Percentiles rank a stretch among this genome's conserved stretches.
Evolutionary conservation across 768 basidiomycete species (phyloP).

Genomic region (Mycena leptocephala): DNA sequence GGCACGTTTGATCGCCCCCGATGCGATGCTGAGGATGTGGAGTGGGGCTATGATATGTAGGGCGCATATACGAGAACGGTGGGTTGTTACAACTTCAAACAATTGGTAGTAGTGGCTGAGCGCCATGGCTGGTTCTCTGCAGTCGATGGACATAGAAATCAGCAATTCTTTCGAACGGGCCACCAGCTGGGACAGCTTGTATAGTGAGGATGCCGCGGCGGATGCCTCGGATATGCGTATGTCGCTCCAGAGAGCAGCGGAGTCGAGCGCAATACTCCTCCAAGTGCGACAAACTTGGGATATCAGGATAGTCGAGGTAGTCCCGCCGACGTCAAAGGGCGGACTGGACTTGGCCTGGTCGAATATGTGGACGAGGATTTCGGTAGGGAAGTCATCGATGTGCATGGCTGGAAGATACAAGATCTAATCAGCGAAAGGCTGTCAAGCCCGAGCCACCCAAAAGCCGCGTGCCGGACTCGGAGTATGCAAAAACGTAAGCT

Average conservation of each 20-base stretch:
- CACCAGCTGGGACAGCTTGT: background rate
- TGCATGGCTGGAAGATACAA: constrained; percentile 4
- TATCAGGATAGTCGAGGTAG: background rate
- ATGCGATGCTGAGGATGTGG: constrained; percentile 15
- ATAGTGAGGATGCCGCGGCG: background rate
- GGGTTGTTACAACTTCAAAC: background rate
- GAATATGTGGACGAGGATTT: constrained; percentile 22
- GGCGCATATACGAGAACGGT: background rate
- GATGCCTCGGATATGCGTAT: background rate
- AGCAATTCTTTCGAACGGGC: background rate
- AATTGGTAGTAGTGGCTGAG: background rate
- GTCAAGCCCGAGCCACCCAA: background rate
- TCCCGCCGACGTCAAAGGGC: constrained; percentile 1
- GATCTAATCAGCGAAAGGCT: background rate
- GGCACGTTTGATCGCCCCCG: background rate
- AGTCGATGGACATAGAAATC: constrained; percentile 10
- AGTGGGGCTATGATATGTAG: constrained; percentile 6
- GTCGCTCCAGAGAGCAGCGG: constrained; percentile 13
- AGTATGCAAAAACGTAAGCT: background rate
- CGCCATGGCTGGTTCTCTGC: background rate
- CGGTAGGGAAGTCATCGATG: constrained; percentile 2
- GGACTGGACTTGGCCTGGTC: background rate
- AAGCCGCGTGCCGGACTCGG: background rate
- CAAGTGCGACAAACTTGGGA: constrained; percentile 18
- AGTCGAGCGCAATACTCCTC: constrained; percentile 3